Evolutionary conservation across 257 asterid genomes (phyloP).

Genomic region (Haberlea rhodopensis): DNA sequence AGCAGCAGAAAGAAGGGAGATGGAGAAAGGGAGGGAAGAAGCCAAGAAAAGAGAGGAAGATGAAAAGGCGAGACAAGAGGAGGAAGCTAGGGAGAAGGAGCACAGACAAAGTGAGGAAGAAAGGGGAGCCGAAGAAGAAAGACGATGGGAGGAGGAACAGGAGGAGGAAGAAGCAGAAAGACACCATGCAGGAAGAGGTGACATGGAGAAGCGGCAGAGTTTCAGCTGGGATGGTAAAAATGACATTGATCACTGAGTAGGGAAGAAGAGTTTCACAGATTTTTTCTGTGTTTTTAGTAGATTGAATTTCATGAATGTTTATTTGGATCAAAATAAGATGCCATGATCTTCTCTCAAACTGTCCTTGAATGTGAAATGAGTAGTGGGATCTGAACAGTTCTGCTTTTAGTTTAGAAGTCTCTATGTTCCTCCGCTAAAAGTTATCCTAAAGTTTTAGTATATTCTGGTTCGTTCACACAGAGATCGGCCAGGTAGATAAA

Average conservation of each 20-base stretch:
- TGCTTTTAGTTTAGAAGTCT: too few relatives aligned
- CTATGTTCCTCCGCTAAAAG: too few relatives aligned
- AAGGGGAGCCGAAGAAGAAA: slow-evolving; percentile 9
- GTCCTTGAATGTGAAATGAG: background rate
- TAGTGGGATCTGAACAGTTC: too few relatives aligned
- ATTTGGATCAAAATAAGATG: background rate
- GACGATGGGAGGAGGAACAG: background rate
- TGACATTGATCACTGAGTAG: too few relatives aligned
- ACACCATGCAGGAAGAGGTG: background rate
- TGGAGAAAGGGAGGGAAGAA: background rate
- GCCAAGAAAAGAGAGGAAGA: background rate
- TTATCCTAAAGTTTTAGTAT: too few relatives aligned
- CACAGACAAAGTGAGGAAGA: slow-evolving; percentile 1
- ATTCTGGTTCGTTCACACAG: too few relatives aligned
- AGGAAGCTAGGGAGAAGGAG: background rate
- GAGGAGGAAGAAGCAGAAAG: background rate
- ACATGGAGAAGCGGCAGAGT: background rate
- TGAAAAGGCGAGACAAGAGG: background rate
- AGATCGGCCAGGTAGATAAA: too few relatives aligned
- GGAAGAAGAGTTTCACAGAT: too few relatives aligned
- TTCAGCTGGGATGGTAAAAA: too few relatives aligned
- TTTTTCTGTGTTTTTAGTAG: too few relatives aligned
- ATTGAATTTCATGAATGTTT: background rate
- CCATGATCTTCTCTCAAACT: background rate
- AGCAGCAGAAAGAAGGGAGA: background rate